Base-by-base conservation (phyloP, 179 eudicot genomes). In the Pouteria campechiana region DNA sequence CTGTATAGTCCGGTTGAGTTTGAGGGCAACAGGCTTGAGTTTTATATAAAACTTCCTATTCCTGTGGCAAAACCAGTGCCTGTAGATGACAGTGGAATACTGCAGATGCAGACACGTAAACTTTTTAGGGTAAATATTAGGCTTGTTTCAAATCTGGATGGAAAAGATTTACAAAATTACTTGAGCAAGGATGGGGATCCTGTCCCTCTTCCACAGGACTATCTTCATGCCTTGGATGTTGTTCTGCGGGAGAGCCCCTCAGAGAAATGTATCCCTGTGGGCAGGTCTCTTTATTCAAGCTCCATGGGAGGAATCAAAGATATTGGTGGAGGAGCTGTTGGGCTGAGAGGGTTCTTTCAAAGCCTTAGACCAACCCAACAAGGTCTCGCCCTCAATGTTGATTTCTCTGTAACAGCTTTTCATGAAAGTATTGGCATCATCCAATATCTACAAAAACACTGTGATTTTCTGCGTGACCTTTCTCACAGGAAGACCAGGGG, bases 311-410 rank as follows among this genome's bases (percentile, higher is more conserved):
- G 81, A 3, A 45, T 67, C 17, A 72, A 66, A 48, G 97, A 78
- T 0, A 72, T 85, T 13, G 97, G 95, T 10, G 93, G 93, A 19
- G 97, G 97, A 23, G 97, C 94, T 25, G 18, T 85, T 43, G 97
- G 83, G 17, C 43, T 80, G 37, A 69, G 81, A 61, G 97, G 97
- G 7, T 89, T 89, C 37, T 89, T 84, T 48, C 97, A 89, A 55
- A 84, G 95, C 47, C 73, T 89, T 11, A 69, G 95, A 52, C 93
- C 97, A 35, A 89, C 97, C 1, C 78, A 89, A 55, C 97, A 85
- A 72, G 97, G 97, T 21, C 83, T 89, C 37, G 83, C 95, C 39
- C 75, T 89, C 34, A 89, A 89, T 61, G 68, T 89, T 6, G 95
- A 89, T 50, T 72, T 81, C 30, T 81, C 97, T 0, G 97, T 84